Percentiles rank a stretch among this genome's conserved stretches.
Evolutionary conservation across 2,329 filamentous ascomycete genomes (phyloP).

Genomic region (Talaromyces sp.): DNA sequence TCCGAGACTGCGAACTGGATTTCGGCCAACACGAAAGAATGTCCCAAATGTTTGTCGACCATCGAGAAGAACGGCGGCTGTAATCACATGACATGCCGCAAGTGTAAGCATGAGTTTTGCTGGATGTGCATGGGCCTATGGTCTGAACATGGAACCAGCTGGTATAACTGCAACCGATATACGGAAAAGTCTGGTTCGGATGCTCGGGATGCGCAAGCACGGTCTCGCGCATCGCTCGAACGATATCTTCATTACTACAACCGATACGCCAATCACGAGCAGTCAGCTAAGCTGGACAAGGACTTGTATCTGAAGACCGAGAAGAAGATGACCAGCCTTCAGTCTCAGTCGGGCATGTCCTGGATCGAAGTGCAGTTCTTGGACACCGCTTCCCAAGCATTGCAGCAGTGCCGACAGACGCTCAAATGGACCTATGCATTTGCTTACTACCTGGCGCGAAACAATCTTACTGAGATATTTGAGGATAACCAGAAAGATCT

Average conservation of each 20-base stretch:
- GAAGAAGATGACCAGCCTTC: slow-evolving; percentile 97
- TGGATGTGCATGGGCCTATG: slow-evolving; percentile 99
- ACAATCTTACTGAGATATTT: slow-evolving; percentile 95
- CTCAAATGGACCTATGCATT: slow-evolving; percentile 99
- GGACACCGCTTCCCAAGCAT: slow-evolving; percentile 83
- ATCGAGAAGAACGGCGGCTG: slow-evolving; percentile 99
- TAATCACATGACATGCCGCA: slow-evolving; percentile 96
- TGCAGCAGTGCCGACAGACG: slow-evolving; percentile 96
- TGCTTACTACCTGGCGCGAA: slow-evolving; percentile 92
- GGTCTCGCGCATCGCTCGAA: slow-evolving; percentile 83
- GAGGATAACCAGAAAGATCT: slow-evolving; percentile 98
- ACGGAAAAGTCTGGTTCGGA: slow-evolving; percentile 94
- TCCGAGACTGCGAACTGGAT: slow-evolving; percentile 99
- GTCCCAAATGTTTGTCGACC: slow-evolving; percentile 89
- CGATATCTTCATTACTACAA: slow-evolving; percentile 99
- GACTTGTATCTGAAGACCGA: slow-evolving; percentile 95
- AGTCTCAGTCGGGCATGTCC: slow-evolving; percentile 89
- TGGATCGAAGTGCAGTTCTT: slow-evolving; percentile 99
- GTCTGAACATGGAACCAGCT: slow-evolving; percentile 97
- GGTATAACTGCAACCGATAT: slow-evolving; percentile 98
- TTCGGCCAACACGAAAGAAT: slow-evolving; percentile 97
- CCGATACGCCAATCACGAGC: slow-evolving; percentile 96
- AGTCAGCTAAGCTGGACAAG: slow-evolving; percentile 93
- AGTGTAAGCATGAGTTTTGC: slow-evolving; percentile 95
- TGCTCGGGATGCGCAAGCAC: slow-evolving; percentile 86